Evolutionary conservation across 805 yeast genomes (phyloP).

Genomic region (Candida cerambycidarum): DNA sequence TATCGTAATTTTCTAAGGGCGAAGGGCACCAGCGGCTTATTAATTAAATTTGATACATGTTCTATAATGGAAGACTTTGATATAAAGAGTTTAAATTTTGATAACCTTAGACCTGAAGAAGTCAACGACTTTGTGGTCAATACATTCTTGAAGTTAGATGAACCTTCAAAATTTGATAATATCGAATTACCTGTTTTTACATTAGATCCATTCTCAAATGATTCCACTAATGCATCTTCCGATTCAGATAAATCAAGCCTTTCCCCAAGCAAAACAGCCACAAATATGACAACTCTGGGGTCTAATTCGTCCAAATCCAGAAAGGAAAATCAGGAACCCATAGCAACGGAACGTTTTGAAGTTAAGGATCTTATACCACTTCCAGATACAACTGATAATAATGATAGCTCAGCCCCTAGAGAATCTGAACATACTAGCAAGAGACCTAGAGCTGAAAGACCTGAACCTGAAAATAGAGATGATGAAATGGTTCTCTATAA

Average conservation of each 20-base stretch:
- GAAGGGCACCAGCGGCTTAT: neutral
- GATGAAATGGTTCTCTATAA: slow-evolving; percentile 10
- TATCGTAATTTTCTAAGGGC: neutral
- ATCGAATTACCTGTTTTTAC: neutral
- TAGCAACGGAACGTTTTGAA: too few species aligned
- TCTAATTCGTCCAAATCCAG: too few species aligned
- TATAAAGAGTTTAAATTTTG: neutral
- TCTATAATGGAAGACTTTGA: neutral
- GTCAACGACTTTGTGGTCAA: neutral
- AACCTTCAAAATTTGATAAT: neutral
- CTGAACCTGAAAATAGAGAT: too few species aligned
- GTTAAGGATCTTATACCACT: too few species aligned
- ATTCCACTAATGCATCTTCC: neutral
- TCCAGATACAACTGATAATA: too few species aligned
- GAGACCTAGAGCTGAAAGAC: too few species aligned
- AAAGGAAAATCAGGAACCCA: too few species aligned
- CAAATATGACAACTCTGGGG: too few species aligned
- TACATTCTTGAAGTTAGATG: neutral
- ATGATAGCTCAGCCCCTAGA: too few species aligned
- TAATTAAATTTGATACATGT: neutral
- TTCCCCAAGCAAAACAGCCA: neutral
- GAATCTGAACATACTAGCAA: too few species aligned
- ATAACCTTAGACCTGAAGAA: neutral
- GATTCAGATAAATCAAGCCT: neutral
- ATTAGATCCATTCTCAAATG: neutral